These are phyloP conservation scores for Apophysomyces elegans DNA, from an alignment of 371 early-diverging fungal species.

Conservation along the genomic window DNA sequence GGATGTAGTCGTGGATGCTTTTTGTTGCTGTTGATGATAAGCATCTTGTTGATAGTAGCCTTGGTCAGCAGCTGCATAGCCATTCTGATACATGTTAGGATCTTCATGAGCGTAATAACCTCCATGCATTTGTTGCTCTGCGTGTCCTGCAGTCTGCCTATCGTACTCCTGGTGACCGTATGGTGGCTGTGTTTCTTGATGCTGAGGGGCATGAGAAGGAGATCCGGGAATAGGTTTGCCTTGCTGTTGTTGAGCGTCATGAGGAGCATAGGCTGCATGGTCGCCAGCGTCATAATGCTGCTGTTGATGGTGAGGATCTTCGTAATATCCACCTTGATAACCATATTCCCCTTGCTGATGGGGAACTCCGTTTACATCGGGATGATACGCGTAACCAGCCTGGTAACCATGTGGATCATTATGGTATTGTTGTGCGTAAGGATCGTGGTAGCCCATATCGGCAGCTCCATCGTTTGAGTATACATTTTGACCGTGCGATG, in stretches of 20 bases:
- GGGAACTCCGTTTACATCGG: neutral
- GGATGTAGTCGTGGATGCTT: neutral
- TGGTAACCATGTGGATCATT: constrained; percentile 1
- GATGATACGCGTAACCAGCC: neutral
- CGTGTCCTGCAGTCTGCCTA: neutral
- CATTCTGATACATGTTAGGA: neutral
- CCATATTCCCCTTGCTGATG: constrained; percentile 4
- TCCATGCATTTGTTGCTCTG: neutral
- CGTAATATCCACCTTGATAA: constrained; percentile 3
- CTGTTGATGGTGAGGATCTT: neutral
- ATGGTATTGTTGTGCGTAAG: neutral
- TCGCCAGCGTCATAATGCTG: constrained; percentile 1
- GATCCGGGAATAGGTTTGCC: neutral
- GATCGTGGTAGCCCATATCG: neutral
- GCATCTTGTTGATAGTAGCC: constrained; percentile 1
- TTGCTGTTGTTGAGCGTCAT: constrained; percentile 4
- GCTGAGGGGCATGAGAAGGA: neutral
- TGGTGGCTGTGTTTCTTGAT: neutral
- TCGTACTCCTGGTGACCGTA: no score
- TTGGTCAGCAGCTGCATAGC: neutral
- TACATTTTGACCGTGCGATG: neutral
- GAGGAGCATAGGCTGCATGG: neutral
- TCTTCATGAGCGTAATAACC: constrained; percentile 2
- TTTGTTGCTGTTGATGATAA: neutral
- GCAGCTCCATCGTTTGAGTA: neutral